Percentiles rank a stretch among this genome's conserved stretches.
phyloP scores from a whole-genome alignment of 2,329 filamentous ascomycete species.

The Cladosporium sp. region DNA sequence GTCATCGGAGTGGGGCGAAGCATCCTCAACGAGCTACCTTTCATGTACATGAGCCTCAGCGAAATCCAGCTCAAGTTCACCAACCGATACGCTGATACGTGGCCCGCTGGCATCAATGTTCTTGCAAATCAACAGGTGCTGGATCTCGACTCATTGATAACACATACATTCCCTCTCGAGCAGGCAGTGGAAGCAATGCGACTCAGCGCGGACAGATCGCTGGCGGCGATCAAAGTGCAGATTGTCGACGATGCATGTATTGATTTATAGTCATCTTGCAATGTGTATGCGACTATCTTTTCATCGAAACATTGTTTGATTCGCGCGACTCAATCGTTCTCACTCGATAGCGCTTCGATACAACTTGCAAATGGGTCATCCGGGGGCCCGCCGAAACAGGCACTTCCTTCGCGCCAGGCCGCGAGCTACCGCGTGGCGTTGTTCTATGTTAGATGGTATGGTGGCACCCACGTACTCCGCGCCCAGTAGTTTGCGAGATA shows the following conservation, averaged over 20 bases:
- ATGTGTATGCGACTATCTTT: too few species aligned
- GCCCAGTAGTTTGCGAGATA: too few species aligned
- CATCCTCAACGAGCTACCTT: conserved; percentile 27
- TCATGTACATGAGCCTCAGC: conserved; percentile 33
- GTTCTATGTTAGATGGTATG: too few species aligned
- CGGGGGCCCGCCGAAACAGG: too few species aligned
- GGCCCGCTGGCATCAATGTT: conserved; percentile 38
- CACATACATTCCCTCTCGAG: conserved; percentile 34
- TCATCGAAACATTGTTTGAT: too few species aligned
- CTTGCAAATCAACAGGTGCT: conserved; percentile 32
- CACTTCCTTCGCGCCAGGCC: too few species aligned
- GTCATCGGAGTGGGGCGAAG: conserved; percentile 34
- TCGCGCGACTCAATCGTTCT: too few species aligned
- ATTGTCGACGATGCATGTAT: background rate
- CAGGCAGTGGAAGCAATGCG: conserved; percentile 32
- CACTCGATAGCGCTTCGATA: too few species aligned
- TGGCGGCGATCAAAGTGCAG: background rate
- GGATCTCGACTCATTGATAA: conserved; percentile 35
- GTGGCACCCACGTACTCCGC: too few species aligned
- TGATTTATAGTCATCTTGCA: too few species aligned
- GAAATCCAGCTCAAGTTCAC: conserved; percentile 38
- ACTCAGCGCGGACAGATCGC: background rate
- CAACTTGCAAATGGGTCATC: too few species aligned
- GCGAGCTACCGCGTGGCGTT: too few species aligned
- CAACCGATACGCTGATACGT: conserved; percentile 36